These are phyloP conservation scores for Termitomyces sp. DNA, from an alignment of 768 basidiomycete species.

Conservation along the genomic window DNA sequence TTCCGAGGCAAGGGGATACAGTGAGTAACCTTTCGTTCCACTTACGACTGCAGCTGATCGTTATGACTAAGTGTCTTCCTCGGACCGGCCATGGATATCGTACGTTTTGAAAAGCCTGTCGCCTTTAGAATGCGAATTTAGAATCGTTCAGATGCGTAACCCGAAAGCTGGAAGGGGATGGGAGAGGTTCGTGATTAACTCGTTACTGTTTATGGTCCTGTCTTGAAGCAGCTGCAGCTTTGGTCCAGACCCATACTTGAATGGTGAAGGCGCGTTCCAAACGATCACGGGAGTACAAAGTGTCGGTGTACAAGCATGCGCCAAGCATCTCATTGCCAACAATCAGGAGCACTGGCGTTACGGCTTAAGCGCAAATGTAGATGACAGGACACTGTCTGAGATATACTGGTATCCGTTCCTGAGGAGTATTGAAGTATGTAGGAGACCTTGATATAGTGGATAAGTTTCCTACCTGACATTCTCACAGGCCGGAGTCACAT, in stretches of 20 bases:
- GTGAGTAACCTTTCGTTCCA: slow-evolving; percentile 14
- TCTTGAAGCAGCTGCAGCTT: slow-evolving; percentile 24
- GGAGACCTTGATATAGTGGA: neutral
- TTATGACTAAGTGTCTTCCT: slow-evolving; percentile 32
- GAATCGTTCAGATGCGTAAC: slow-evolving; percentile 38
- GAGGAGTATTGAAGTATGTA: slow-evolving; percentile 38
- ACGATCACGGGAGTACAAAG: slow-evolving; percentile 57
- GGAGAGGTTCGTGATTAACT: slow-evolving; percentile 30
- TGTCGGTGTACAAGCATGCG: slow-evolving; percentile 56
- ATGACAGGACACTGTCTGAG: slow-evolving; percentile 54
- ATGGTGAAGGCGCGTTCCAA: slow-evolving; percentile 54
- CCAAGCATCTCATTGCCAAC: slow-evolving; percentile 47
- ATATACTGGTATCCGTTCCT: slow-evolving; percentile 48
- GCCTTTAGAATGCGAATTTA: neutral
- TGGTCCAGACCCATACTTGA: slow-evolving; percentile 60
- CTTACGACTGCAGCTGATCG: neutral
- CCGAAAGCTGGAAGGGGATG: slow-evolving; percentile 45
- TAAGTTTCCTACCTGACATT: neutral
- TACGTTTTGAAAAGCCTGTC: slow-evolving; percentile 10
- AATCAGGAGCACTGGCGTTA: slow-evolving; percentile 53
- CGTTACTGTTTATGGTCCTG: neutral
- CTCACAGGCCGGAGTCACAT: slow-evolving; percentile 39
- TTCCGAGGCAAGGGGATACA: slow-evolving; percentile 61
- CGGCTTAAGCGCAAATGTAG: slow-evolving; percentile 38
- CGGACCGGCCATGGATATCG: slow-evolving; percentile 53